These are phyloP conservation scores for Botrytis medusae DNA, from an alignment of 2,329 filamentous ascomycete genomes.

Conservation along the genomic window DNA sequence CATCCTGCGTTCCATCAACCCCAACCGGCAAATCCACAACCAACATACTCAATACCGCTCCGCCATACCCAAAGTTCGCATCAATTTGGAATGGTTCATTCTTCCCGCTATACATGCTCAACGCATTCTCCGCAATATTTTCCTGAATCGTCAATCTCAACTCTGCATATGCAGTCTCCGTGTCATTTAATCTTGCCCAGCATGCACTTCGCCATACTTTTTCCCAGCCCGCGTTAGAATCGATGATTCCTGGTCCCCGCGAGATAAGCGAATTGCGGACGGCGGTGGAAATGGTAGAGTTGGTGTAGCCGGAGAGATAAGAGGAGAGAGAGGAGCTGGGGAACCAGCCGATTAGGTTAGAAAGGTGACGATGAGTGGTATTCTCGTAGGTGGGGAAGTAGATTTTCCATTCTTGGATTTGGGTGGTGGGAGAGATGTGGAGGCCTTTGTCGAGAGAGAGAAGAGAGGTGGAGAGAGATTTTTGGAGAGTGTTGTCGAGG, in stretches of 20 bases:
- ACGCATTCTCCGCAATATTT: conserved; percentile 52
- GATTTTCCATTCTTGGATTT: conserved; percentile 54
- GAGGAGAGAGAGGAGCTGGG: conserved; percentile 53
- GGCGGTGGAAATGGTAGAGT: conserved; percentile 46
- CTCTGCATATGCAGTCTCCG: conserved; percentile 49
- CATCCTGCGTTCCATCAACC: conserved; percentile 23
- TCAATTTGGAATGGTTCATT: conserved; percentile 57
- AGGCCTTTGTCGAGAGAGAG: conserved; percentile 52
- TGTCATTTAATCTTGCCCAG: conserved; percentile 56
- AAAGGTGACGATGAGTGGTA: conserved; percentile 54
- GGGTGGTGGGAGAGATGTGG: conserved; percentile 46
- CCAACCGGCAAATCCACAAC: conserved; percentile 49
- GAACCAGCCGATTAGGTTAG: conserved; percentile 56
- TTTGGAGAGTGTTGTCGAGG: conserved; percentile 38
- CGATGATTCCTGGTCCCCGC: conserved; percentile 49
- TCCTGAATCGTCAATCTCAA: conserved; percentile 49
- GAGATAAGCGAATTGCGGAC: conserved; percentile 48
- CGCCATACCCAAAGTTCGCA: conserved; percentile 55
- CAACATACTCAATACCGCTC: conserved; percentile 52
- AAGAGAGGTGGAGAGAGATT: conserved; percentile 45
- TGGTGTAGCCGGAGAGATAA: conserved; percentile 45
- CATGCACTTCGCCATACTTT: conserved; percentile 59
- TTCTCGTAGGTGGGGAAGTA: conserved; percentile 40
- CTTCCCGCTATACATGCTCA: conserved; percentile 51
- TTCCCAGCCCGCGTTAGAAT: conserved; percentile 57